These are phyloP conservation scores for Sarocladium brachiariae DNA, from an alignment of 2,329 filamentous ascomycete genomes.

Conservation along the genomic window DNA sequence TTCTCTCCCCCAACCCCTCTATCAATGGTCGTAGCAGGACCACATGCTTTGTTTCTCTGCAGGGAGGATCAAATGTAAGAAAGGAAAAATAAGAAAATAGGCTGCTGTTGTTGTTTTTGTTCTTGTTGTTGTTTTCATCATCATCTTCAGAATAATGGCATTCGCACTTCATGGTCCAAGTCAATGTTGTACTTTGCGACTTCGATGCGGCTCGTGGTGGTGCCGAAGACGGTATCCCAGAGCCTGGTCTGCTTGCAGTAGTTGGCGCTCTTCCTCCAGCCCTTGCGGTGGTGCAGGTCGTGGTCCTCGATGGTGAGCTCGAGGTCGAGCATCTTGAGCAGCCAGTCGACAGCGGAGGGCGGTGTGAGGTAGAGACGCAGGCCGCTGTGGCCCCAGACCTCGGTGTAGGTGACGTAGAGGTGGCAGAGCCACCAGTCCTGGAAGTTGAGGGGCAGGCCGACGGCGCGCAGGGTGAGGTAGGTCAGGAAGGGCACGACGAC, in stretches of 20 bases:
- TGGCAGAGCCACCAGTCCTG: slow-evolving; percentile 41
- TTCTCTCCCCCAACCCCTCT: too few species aligned
- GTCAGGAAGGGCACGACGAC: slow-evolving; percentile 32
- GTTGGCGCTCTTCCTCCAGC: slow-evolving; percentile 29
- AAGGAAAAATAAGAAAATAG: too few species aligned
- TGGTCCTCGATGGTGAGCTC: slow-evolving; percentile 37
- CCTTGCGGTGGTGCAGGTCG: slow-evolving; percentile 32
- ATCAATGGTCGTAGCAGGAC: too few species aligned
- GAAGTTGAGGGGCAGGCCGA: slow-evolving; percentile 36
- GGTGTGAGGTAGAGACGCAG: slow-evolving; percentile 28
- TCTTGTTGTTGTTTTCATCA: too few species aligned
- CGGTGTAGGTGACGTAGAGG: slow-evolving; percentile 33
- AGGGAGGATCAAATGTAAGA: too few species aligned
- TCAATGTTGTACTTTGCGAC: slow-evolving; percentile 23
- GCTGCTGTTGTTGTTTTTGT: too few species aligned
- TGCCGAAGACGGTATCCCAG: slow-evolving; percentile 29
- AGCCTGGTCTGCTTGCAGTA: slow-evolving; percentile 31
- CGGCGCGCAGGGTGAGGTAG: slow-evolving; percentile 25
- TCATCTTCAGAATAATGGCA: slow-evolving; percentile 19
- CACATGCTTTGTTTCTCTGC: too few species aligned
- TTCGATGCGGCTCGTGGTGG: slow-evolving; percentile 30
- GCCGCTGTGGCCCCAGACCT: slow-evolving; percentile 31
- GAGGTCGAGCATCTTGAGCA: slow-evolving; percentile 23
- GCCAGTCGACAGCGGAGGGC: slow-evolving; percentile 26
- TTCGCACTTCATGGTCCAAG: slow-evolving; percentile 18